phyloP scores from a whole-genome alignment of 108 stramenopile genomes.

The Cafeteria roenbergensis region DNA sequence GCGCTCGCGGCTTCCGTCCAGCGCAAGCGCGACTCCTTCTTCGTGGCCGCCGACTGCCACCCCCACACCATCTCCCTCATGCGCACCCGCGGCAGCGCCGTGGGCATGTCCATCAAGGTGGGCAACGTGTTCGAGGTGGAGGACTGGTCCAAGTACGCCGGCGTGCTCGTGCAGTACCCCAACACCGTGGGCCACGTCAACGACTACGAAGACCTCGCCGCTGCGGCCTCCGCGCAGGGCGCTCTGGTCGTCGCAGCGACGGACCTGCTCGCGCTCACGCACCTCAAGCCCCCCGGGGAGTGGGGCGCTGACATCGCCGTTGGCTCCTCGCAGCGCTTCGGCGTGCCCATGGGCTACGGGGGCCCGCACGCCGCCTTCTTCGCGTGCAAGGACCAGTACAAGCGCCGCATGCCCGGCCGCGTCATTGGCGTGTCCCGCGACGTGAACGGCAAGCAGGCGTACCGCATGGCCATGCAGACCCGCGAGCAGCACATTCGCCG shows the following conservation, averaged over 20 bases:
- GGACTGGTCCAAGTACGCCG: conserved; percentile 53
- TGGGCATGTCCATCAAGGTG: conserved; percentile 75
- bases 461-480: conserved; percentile 99
- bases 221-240: conserved; percentile 47
- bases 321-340: conserved; percentile 91
- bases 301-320: conserved; percentile 96
- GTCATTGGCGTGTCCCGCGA: conserved; percentile 81
- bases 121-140: conserved; percentile 53
- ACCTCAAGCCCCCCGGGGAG: conserved; percentile 68
- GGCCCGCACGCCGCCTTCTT: conserved; percentile 97
- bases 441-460: conserved; percentile 69
- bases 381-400: conserved; percentile 70
- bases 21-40: conserved; percentile 75
- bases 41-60: conserved; percentile 75
- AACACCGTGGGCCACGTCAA: conserved; percentile 77
- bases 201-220: conserved; percentile 1
- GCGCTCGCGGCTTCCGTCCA: conserved; percentile 58
- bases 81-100: conserved; percentile 69
- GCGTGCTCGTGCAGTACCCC: conserved; percentile 93
- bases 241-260: conserved; percentile 82
- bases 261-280: conserved; percentile 80
- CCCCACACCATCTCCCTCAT: conserved; percentile 87
- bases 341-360: conserved; percentile 98
- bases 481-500: conserved; percentile 93
- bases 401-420: conserved; percentile 91